phyloP scores from a whole-genome alignment of 1,284 basidiomycete genomes.

The Rhodofomes roseus region DNA sequence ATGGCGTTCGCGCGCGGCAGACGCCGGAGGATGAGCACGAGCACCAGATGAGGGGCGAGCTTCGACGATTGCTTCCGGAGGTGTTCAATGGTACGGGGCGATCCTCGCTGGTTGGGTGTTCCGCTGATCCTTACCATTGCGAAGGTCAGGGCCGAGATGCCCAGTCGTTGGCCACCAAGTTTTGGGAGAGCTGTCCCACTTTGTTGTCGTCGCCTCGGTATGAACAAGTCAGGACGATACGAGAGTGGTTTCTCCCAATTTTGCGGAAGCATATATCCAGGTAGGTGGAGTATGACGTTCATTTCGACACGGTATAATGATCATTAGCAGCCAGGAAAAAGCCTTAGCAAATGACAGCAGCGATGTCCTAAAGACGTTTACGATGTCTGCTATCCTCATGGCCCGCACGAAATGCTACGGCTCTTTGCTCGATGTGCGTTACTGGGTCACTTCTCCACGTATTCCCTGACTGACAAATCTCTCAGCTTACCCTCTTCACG shows the following conservation, averaged over 20 bases:
- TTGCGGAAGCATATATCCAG: conserved; percentile 48
- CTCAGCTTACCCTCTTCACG: conserved; percentile 56
- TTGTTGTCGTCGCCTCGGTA: conserved; percentile 56
- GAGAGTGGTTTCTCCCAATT: conserved; percentile 67
- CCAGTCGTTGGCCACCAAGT: conserved; percentile 34
- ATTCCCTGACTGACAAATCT: conserved; percentile 2
- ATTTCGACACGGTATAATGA: background rate
- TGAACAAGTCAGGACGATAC: conserved; percentile 64
- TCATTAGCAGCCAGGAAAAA: conserved; percentile 6
- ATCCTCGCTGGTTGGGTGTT: too few relatives aligned
- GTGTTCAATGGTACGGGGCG: conserved; percentile 56
- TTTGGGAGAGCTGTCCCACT: conserved; percentile 41
- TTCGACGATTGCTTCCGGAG: conserved; percentile 60
- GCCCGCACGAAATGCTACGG: conserved; percentile 59
- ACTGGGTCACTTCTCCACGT: background rate
- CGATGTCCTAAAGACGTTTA: conserved; percentile 42
- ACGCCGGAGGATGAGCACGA: conserved; percentile 67
- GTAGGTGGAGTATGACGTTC: conserved; percentile 29
- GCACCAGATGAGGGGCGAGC: conserved; percentile 62
- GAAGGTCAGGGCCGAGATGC: conserved; percentile 28
- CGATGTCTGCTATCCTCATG: conserved; percentile 56
- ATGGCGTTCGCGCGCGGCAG: conserved; percentile 62
- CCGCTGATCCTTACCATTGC: background rate
- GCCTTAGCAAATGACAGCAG: conserved; percentile 5
- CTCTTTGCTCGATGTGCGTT: conserved; percentile 60